A percentile compares a stretch with the other conserved stretches of the same genome.
Conservation (phyloP, 345 rosid genomes). For the Syzygium aqueum region DNA sequence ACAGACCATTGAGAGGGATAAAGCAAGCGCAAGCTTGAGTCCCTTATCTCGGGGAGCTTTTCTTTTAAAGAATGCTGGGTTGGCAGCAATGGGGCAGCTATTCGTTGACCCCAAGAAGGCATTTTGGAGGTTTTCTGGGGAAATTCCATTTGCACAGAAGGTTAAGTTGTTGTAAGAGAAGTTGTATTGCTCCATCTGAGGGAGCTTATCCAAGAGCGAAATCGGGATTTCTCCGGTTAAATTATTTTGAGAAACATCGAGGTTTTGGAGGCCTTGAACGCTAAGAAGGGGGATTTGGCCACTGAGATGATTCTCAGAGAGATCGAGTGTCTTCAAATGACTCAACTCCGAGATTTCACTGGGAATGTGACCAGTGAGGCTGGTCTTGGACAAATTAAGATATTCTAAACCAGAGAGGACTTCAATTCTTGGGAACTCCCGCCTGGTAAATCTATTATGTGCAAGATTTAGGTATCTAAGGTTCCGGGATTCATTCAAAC, state of each 20-base stretch:
- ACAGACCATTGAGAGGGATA: constrained; percentile 58
- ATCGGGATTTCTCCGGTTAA: constrained; percentile 73
- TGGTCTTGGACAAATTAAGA: constrained; percentile 71
- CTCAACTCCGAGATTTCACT: constrained; percentile 38
- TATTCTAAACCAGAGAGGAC: constrained; percentile 41
- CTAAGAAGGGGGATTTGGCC: constrained; percentile 48
- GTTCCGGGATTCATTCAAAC: constrained; percentile 36
- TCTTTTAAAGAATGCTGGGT: constrained; percentile 45
- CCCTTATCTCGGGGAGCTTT: constrained; percentile 33
- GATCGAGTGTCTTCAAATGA: constrained; percentile 54
- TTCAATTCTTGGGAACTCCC: constrained; percentile 43
- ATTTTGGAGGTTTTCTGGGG: constrained; percentile 26
- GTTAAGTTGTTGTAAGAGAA: constrained; percentile 88
- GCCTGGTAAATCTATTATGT: constrained; percentile 54
- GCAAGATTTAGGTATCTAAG: constrained; percentile 79
- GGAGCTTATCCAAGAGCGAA: constrained; percentile 44
- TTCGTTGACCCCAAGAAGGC: constrained; percentile 58
- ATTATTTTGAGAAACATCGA: constrained; percentile 76
- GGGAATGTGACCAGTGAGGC: constrained; percentile 58
- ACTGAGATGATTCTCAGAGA: constrained; percentile 60
- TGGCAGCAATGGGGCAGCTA: constrained; percentile 88
- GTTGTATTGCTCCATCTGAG: constrained; percentile 59
- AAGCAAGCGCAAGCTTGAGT: constrained; percentile 53
- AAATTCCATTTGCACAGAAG: constrained; percentile 47
- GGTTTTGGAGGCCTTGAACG: constrained; percentile 33